Base-by-base conservation (phyloP, 441 rosid species). In the Aleurites moluccanus region DNA sequence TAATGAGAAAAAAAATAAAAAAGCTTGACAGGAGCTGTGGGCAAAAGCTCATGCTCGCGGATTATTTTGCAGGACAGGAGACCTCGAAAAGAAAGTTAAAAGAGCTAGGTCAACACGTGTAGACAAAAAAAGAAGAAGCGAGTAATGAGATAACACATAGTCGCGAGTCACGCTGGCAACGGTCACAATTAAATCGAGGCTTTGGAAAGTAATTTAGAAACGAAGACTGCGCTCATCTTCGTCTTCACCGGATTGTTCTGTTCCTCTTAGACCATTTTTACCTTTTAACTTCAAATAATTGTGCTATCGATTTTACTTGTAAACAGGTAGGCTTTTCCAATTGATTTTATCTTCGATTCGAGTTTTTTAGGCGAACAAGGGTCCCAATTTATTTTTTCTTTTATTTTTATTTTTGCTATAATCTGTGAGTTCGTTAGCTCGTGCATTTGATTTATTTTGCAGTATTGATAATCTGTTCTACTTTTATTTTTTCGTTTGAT, bases 171-270 rank as follows among this genome's bases (percentile, higher is more conserved):
- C 33, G 64, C 73, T 69, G 52, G 61, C 52, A 55, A 45, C 42
- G 76, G 70, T 75, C 83, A 33, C 75, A 80, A 77, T 75, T 79
- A 80, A 82, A 82, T 78, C 72, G 80, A 76, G 85, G 70, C 80
- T 47, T 75, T 70, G 47, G 83, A 78, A 77, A 77, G 79, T 59
- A 76, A 81, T 75, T 61, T 66, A 38, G 79, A 78, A 80, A 78
- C 79, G 78, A 60, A 67, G 80, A 79, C 86, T 73, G 83, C 80
- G 66, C 67, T 20, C 78, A 7, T 69, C 15, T 62, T 66, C 71
- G 50, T 56, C 69, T 52, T 49, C 55, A 23, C 8, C 60, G 42
- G 52, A 30, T 57, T 65, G 18, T 23, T 67, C 6, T 67, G 5
- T 44, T 67, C 35, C 30, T 42, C 20, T 23, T 25, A n/a, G 56